Conservation (phyloP, 192 early-diverging fungal species). For the Haplosporangium gracile region DNA sequence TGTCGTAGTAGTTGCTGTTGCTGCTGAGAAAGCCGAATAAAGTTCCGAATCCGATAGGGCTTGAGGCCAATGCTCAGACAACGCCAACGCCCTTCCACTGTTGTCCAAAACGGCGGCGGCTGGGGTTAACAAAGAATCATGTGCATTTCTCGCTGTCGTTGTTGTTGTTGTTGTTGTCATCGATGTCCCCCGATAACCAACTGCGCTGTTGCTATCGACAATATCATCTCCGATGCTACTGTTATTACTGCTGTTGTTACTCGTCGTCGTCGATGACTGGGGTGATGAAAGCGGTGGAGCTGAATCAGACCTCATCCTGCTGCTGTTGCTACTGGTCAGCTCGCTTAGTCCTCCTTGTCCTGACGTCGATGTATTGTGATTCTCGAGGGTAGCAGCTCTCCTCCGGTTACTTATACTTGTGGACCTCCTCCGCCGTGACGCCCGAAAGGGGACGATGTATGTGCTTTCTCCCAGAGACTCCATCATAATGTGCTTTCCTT, state of each 20-base stretch:
- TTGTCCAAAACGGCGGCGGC: background rate
- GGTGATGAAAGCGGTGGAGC: background rate
- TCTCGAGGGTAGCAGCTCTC: too few species aligned
- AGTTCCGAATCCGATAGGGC: background rate
- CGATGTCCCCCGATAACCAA: background rate
- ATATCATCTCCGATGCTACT: background rate
- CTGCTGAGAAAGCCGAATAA: background rate
- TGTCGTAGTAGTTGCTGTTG: background rate
- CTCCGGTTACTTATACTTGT: background rate
- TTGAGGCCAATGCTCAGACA: background rate
- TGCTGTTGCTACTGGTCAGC: background rate
- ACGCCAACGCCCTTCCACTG: background rate
- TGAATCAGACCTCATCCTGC: slow-evolving; percentile 7
- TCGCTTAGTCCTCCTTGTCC: background rate
- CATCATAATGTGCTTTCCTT: background rate
- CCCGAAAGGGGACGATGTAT: background rate
- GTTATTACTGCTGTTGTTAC: background rate
- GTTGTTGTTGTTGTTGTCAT: background rate
- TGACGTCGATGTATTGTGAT: too few species aligned
- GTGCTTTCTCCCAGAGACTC: background rate
- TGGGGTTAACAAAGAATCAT: background rate
- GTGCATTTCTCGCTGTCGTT: background rate
- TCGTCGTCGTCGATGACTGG: background rate
- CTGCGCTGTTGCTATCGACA: background rate
- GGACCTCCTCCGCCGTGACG: background rate